Evolutionary conservation across 768 basidiomycete genomes (phyloP).

Genomic region (Leccinum aurantiacum): DNA sequence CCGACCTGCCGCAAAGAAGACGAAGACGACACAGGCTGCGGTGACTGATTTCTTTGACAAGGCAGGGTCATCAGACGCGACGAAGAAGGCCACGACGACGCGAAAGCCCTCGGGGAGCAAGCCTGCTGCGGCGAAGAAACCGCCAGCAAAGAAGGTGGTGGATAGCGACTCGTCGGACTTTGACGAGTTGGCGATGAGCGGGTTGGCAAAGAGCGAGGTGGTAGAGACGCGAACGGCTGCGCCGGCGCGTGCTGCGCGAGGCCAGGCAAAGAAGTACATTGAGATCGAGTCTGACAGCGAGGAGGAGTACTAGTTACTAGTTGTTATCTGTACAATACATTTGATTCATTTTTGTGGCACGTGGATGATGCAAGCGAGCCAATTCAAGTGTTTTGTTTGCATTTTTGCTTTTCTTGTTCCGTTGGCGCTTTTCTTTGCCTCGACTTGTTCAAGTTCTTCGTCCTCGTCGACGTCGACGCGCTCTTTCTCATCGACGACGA

Average conservation of each 20-base stretch:
- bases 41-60: conserved; percentile 66
- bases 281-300: conserved; percentile 54
- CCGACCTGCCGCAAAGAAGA: conserved; percentile 58
- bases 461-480: conserved; percentile 12
- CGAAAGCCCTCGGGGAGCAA: conserved; percentile 60
- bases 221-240: conserved; percentile 42
- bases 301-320: conserved; percentile 43
- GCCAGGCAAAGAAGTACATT: conserved; percentile 58
- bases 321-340: neutral
- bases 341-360: conserved; percentile 8
- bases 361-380: conserved; percentile 17
- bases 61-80: conserved; percentile 33
- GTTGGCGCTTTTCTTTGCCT: conserved; percentile 2
- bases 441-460: neutral
- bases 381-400: neutral
- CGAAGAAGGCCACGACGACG: conserved; percentile 40
- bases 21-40: conserved; percentile 39
- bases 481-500: neutral
- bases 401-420: neutral
- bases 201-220: conserved; percentile 40
- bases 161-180: conserved; percentile 49
- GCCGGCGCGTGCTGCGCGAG: conserved; percentile 50
- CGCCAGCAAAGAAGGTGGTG: conserved; percentile 38
- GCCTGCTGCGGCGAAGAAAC: conserved; percentile 57
- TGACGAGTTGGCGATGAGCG: conserved; percentile 31